Evolutionary conservation across 805 yeast species (phyloP).

Genomic region (Candida verbasci): DNA sequence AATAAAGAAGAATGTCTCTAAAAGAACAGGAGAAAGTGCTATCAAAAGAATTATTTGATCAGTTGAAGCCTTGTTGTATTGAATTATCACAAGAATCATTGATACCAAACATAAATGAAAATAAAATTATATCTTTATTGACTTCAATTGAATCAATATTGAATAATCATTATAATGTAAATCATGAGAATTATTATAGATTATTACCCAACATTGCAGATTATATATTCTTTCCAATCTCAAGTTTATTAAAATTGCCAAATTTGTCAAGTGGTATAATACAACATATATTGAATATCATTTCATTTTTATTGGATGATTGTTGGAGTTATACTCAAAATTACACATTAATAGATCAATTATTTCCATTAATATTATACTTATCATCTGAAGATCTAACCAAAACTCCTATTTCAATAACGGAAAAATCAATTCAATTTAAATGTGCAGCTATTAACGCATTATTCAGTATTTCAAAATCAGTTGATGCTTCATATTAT

Average conservation of each 20-base stretch:
- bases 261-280: slow-evolving; percentile 16
- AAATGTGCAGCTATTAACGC: slow-evolving; percentile 13
- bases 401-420: too few species aligned
- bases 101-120: slow-evolving; percentile 8
- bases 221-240: slow-evolving; percentile 37
- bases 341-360: slow-evolving; percentile 26
- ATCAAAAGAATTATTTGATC: slow-evolving; percentile 24
- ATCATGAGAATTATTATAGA: slow-evolving; percentile 12
- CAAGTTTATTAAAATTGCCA: slow-evolving; percentile 27
- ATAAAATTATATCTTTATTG: slow-evolving; percentile 4
- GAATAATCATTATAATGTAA: background rate
- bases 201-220: slow-evolving; percentile 33
- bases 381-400: slow-evolving; percentile 13
- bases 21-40: slow-evolving; percentile 5
- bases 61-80: slow-evolving; percentile 28
- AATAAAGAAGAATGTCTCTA: slow-evolving; percentile 1
- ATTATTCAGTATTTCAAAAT: slow-evolving; percentile 11
- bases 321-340: slow-evolving; percentile 27
- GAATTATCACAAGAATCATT: slow-evolving; percentile 21
- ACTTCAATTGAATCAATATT: slow-evolving; percentile 8
- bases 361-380: slow-evolving; percentile 27
- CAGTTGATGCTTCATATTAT: slow-evolving; percentile 6
- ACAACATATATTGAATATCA: slow-evolving; percentile 20
- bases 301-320: slow-evolving; percentile 23
- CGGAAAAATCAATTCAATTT: slow-evolving; percentile 10